These are phyloP conservation scores for Phylloporus sp. DNA, from an alignment of 768 basidiomycete species.

Conservation along the genomic window DNA sequence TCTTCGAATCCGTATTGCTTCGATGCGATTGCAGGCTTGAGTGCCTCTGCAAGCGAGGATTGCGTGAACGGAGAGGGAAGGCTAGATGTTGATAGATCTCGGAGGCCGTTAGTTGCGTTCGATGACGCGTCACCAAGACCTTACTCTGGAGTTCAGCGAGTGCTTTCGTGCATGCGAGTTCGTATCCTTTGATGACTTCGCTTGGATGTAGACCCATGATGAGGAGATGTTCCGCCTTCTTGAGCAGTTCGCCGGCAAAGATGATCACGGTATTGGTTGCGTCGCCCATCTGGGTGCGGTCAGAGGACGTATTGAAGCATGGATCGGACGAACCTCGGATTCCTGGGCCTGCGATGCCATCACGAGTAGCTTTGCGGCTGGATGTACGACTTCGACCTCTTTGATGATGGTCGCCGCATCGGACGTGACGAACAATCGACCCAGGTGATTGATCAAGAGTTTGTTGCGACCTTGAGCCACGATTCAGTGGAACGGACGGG, in stretches of 20 bases:
- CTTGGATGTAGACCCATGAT: constrained; percentile 97
- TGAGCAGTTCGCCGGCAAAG: constrained; percentile 90
- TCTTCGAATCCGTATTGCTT: constrained; percentile 97
- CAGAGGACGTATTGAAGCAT: neutral
- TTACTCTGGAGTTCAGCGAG: constrained; percentile 85
- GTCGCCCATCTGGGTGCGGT: constrained; percentile 79
- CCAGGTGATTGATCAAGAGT: constrained; percentile 95
- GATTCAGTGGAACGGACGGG: constrained; percentile 1
- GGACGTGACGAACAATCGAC: constrained; percentile 92
- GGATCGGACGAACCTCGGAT: constrained; percentile 58
- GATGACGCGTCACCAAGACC: constrained; percentile 36
- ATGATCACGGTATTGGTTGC: constrained; percentile 95
- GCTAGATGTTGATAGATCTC: constrained; percentile 66
- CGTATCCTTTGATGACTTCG: constrained; percentile 93
- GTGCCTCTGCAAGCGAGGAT: constrained; percentile 63
- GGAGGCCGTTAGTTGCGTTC: constrained; percentile 11
- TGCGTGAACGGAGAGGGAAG: constrained; percentile 69
- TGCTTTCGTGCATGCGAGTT: constrained; percentile 81
- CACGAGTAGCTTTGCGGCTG: constrained; percentile 97
- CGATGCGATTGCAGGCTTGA: constrained; percentile 90
- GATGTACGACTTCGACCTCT: constrained; percentile 98
- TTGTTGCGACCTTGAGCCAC: constrained; percentile 79
- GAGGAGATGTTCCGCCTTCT: constrained; percentile 86
- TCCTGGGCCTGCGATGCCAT: constrained; percentile 98
- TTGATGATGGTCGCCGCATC: constrained; percentile 98